Conservation (phyloP, 352 stramenopile species). For the Phytophthora fragariae region DNA sequence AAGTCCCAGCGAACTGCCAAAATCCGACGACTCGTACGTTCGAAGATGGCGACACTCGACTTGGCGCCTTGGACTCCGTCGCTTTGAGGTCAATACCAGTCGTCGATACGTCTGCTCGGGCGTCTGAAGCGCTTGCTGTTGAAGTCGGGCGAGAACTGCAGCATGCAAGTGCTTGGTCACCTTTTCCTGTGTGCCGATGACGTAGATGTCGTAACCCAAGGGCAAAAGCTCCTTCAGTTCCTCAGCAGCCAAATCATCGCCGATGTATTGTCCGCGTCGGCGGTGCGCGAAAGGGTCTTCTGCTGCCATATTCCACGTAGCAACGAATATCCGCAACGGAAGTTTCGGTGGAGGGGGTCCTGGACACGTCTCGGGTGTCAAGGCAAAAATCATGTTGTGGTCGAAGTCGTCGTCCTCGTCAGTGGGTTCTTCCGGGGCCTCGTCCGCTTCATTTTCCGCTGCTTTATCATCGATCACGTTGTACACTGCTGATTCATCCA, state of each 20-base stretch:
- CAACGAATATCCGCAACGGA: slow-evolving; percentile 66
- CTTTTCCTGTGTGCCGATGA: slow-evolving; percentile 77
- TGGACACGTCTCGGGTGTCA: slow-evolving; percentile 47
- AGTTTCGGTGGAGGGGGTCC: slow-evolving; percentile 16
- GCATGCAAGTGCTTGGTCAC: slow-evolving; percentile 69
- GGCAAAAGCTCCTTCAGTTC: slow-evolving; percentile 59
- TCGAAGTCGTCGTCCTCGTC: slow-evolving; percentile 36
- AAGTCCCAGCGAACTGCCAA: slow-evolving; percentile 12
- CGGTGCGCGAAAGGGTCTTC: slow-evolving; percentile 59
- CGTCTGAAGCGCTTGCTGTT: slow-evolving; percentile 22
- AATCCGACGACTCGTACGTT: slow-evolving; percentile 23
- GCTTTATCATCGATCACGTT: not conserved
- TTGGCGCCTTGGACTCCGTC: slow-evolving; percentile 1
- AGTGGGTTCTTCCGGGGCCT: not conserved
- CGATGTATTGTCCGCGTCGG: slow-evolving; percentile 51
- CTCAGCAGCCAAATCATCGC: slow-evolving; percentile 42
- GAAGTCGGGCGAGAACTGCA: slow-evolving; percentile 57
- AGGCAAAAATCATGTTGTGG: slow-evolving; percentile 35
- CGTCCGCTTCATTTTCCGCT: not conserved
- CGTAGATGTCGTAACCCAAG: slow-evolving; percentile 78
- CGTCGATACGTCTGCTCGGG: slow-evolving; percentile 32
- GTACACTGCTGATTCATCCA: not conserved
- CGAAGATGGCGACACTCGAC: slow-evolving; percentile 13
- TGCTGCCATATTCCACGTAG: slow-evolving; percentile 82
- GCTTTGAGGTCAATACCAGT: slow-evolving; percentile 31